Evolutionary conservation across 257 asterid species (phyloP).

Genomic region (Osmanthus fragrans): DNA sequence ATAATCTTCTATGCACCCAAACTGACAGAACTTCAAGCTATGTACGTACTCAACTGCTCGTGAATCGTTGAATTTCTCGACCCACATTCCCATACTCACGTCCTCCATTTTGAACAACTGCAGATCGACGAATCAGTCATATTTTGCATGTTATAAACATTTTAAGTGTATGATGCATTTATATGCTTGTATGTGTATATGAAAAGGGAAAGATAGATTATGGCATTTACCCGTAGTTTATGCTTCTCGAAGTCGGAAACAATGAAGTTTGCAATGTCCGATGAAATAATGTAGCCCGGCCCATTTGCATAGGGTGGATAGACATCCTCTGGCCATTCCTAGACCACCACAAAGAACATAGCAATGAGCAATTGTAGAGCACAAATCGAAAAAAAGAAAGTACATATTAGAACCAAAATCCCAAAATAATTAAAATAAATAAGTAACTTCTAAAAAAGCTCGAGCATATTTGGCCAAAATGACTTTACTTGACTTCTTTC

Average conservation of each 20-base stretch:
- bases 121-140: not conserved
- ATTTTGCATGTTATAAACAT: not conserved
- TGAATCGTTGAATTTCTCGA: conserved; percentile 63
- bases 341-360: conserved; percentile 19
- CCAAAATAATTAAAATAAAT: too few species aligned
- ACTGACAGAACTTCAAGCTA: conserved; percentile 90
- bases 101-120: conserved; percentile 98
- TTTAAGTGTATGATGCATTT: not conserved
- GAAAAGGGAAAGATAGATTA: not conserved
- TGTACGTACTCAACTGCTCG: conserved; percentile 71
- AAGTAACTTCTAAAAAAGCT: not conserved
- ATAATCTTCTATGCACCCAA: conserved; percentile 86
- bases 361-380: not conserved
- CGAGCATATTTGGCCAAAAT: not conserved
- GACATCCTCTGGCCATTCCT: conserved; percentile 99
- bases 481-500: not conserved
- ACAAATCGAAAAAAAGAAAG: not conserved
- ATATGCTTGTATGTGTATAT: not conserved
- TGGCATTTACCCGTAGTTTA: conserved; percentile 55
- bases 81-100: conserved; percentile 98
- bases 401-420: not conserved
- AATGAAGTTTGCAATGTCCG: conserved; percentile 70
- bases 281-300: conserved; percentile 87
- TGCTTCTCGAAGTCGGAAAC: conserved; percentile 63
- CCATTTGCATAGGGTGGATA: conserved; percentile 98